These are phyloP conservation scores for Phytophthora litchii DNA, from an alignment of 352 stramenopile species.

Conservation along the genomic window DNA sequence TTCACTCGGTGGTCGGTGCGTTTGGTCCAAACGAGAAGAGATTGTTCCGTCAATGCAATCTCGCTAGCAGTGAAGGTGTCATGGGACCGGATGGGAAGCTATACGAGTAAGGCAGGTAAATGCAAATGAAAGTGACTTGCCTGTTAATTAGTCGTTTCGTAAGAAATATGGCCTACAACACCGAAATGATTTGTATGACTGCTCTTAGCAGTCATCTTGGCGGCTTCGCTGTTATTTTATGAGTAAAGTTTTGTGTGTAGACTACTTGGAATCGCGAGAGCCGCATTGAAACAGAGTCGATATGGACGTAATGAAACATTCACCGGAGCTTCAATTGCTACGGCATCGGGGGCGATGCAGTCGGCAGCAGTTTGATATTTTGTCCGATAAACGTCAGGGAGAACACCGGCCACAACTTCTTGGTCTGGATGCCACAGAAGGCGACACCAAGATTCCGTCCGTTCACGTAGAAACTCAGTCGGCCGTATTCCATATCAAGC, in stretches of 20 bases:
- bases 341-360: constrained; percentile 55
- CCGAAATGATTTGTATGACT: constrained; percentile 16
- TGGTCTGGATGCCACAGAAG: constrained; percentile 64
- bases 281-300: constrained; percentile 10
- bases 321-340: constrained; percentile 10
- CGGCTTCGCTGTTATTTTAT: constrained; percentile 25
- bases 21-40: constrained; percentile 35
- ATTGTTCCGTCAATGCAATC: constrained; percentile 39
- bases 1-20: constrained; percentile 37
- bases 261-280: constrained; percentile 11
- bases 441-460: constrained; percentile 74
- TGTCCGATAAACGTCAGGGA: constrained; percentile 74
- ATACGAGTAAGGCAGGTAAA: constrained; percentile 32
- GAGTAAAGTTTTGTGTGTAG: constrained; percentile 13
- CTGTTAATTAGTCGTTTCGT: not conserved
- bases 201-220: not conserved
- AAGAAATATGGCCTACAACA: constrained; percentile 1
- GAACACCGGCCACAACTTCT: constrained; percentile 70
- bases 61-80: constrained; percentile 37
- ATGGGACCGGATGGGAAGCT: constrained; percentile 32
- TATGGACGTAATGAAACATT: constrained; percentile 18
- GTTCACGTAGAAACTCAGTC: constrained; percentile 84
- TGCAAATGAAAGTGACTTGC: not conserved
- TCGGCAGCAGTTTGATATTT: constrained; percentile 65
- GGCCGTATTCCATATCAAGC: constrained; percentile 77